Base-by-base conservation (phyloP, 345 rosid genomes). In the Excoecaria agallocha region DNA sequence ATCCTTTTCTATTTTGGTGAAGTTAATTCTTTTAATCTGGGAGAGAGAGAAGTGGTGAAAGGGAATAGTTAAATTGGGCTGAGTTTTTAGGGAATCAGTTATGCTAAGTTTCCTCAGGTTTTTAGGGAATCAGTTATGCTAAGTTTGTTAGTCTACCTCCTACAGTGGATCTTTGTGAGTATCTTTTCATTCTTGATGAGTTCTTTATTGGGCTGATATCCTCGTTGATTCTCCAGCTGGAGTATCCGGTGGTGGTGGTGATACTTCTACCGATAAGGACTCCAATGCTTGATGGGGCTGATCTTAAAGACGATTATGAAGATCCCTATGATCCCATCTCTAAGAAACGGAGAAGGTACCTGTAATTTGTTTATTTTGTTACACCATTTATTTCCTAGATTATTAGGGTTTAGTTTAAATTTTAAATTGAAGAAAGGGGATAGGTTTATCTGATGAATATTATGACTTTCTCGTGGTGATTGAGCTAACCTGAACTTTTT, bases 341-440 rank as follows among this genome's bases (percentile, higher is more conserved):
- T 39, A 91, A 81, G 85, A 90, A 91, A 79, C 76, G 74, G 87
- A 85, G 75, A 79, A 82, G 91, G 87, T 83, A 85, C 45, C 35
- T 79, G 7, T 76, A 48, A 73, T 70, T 69, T 50, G 19, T 48
- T 54, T 37, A 38, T 57, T 1, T 66, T 38, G 48, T 43, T 35
- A 50, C 25, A 54, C 38, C 35, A 19, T 52, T 11, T 66, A 15
- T 20, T 43, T 9, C 6, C 41, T 20, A 20, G 37, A 12, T 38
- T 70, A 22, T n/a, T 22, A 43, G 30, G 4, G 13, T 12, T 49
- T 19, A 35, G 9, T 30, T 63, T 38, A 17, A 8, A 63, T 38
- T 16, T 60, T 38, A 8, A 25, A 35, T 37, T 37, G 48, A 8
- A 52, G 30, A 43, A 35, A 6, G 48, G 17, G 16, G 30, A 30